A percentile compares a stretch with the other conserved stretches of the same genome.
phyloP scores from a whole-genome alignment of 1,284 basidiomycete genomes.

The Phellopilus nigrolimitatus region DNA sequence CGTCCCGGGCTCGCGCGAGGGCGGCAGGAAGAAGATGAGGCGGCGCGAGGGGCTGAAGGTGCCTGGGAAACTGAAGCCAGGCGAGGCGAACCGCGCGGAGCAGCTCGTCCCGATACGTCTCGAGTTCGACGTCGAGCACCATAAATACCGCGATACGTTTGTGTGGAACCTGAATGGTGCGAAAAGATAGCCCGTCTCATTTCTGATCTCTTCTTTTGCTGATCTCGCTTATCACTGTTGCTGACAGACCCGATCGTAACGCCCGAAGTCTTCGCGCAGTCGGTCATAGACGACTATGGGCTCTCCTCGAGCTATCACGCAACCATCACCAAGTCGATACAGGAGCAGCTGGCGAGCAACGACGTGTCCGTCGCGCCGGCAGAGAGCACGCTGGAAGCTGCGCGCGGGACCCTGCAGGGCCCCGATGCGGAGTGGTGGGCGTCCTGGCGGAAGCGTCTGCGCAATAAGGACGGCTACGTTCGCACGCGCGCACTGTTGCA shows the following conservation, averaged over 20 bases:
- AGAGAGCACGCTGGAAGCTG: background rate
- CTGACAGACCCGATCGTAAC: slow-evolving; percentile 87
- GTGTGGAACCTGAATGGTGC: slow-evolving; percentile 93
- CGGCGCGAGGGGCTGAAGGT: slow-evolving; percentile 68
- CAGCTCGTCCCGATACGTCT: slow-evolving; percentile 89
- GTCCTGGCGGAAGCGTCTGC: slow-evolving; percentile 56
- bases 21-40: slow-evolving; percentile 45
- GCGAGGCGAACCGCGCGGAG: slow-evolving; percentile 63
- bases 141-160: slow-evolving; percentile 93
- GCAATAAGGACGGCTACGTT: slow-evolving; percentile 32
- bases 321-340: slow-evolving; percentile 79
- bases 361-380: slow-evolving; percentile 22
- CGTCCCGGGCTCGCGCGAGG: slow-evolving; percentile 34
- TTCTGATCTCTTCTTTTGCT: background rate
- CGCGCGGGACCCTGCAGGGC: slow-evolving; percentile 46
- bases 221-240: slow-evolving; percentile 11
- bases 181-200: slow-evolving; percentile 24
- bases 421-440: slow-evolving; percentile 64
- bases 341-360: slow-evolving; percentile 77
- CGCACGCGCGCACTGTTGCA: slow-evolving; percentile 21
- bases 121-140: slow-evolving; percentile 91
- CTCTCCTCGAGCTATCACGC: slow-evolving; percentile 69
- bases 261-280: slow-evolving; percentile 86
- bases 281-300: slow-evolving; percentile 88
- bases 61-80: slow-evolving; percentile 57